Percentiles rank a stretch among this genome's conserved stretches.
Conservation (phyloP, 129 eudicot species). For the Flaveria sonorensis region DNA sequence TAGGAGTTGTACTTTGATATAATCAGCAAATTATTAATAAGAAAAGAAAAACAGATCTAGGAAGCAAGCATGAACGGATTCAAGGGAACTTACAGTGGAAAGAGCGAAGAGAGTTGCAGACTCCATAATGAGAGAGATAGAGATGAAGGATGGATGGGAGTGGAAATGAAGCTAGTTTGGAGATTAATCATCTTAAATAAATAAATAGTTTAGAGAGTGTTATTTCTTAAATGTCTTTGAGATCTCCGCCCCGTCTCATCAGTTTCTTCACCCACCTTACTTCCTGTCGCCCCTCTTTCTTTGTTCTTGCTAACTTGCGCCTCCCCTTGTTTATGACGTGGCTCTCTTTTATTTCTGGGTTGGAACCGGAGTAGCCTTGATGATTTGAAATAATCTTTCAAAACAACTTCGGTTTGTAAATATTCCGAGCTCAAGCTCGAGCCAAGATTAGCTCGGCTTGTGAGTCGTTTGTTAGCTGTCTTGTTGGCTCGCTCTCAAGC, state of each 20-base stretch:
- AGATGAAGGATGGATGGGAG: background rate
- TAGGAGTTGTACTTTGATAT: background rate
- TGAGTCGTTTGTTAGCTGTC: no score
- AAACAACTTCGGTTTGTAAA: no score
- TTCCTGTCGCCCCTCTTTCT: background rate
- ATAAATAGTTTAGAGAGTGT: background rate
- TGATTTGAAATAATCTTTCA: no score
- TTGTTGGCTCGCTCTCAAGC: no score
- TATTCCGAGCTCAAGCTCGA: no score
- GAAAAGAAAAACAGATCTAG: background rate
- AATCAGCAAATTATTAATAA: constrained; percentile 16
- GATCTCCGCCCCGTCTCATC: constrained; percentile 72
- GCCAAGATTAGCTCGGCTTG: no score
- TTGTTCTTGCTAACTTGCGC: constrained; percentile 36
- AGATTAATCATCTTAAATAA: constrained; percentile 21
- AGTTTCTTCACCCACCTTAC: constrained; percentile 67
- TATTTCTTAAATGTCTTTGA: constrained; percentile 40
- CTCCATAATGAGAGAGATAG: constrained; percentile 48
- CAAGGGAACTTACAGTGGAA: constrained; percentile 50
- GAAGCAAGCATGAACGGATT: background rate
- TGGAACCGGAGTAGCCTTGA: no score
- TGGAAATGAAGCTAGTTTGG: constrained; percentile 25
- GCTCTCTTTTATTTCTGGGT: background rate
- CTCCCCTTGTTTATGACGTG: constrained; percentile 31
- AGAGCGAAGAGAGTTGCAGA: constrained; percentile 78